Base-by-base conservation (phyloP, 345 rosid genomes). In the Geranium brycei region DNA sequence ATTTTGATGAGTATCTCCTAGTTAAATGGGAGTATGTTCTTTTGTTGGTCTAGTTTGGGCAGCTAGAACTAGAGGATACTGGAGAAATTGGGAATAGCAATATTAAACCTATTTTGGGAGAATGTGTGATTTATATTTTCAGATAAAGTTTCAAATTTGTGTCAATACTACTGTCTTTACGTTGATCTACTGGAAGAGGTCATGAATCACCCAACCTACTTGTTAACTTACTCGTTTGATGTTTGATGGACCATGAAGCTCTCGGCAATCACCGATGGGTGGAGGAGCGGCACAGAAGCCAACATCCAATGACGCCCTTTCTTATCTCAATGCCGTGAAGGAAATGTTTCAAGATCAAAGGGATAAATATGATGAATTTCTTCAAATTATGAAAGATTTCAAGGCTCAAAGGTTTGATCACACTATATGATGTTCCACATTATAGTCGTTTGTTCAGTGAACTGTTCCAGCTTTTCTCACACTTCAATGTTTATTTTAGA, bases 311-410 rank as follows among this genome's bases (percentile, higher is more conserved):
- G 99, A 93, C 77, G 99, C 99, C 51, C 78, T 93, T 72, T 80
- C 97, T 10, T 93, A 93, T 67, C 91, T 93, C 53, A 93, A 90
- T 64, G 96, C 95, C 2, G 99, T 93, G 40, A 90, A 88, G 73
- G 96, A 87, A 60, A 84, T 82, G 38, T 87, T 87, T 78, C 96
- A 83, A 65, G 96, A 93, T 61, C 83, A 85, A 64, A 82, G 83
- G 63, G 99, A 88, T 19, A 90, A 90, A 61, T 93, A 93, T 65
- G 97, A 93, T 38, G 88, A 79, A 47, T 93, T 93, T 72, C 96
- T 93, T 68, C 96, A 93, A 73, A 96, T 93, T 61, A 93, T 93
- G 99, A 93, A 90, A 71, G 96, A 93, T 77, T 93, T 93, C 66
- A 90, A 88, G 80, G 95, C 96, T 65, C 99, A 93, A 68, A 87